Evolutionary conservation across 2,329 filamentous ascomycete species (phyloP), one percentile per base, ranked within the genome.

Genomic region (Rutstroemia sp.): DNA sequence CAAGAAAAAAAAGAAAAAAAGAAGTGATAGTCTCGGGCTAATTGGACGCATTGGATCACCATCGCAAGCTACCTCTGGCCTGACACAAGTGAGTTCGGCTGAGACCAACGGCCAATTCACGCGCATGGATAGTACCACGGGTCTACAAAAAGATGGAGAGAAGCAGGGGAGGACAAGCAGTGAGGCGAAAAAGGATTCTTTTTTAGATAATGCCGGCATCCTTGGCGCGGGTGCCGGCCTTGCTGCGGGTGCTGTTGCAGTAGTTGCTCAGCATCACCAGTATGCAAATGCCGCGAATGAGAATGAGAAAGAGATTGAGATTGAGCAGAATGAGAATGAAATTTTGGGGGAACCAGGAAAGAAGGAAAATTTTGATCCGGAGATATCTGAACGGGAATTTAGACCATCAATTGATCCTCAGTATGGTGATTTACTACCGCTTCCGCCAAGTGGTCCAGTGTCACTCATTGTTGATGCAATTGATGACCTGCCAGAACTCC

Each of bases 121-220:
- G 38, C 57, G 58, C 27, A 34, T 56, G 46, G 62, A 66, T 53
- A 42, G 57, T 12, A 63, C 64, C 21, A 54, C 59, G 38, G 60
- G 56, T 8, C 46, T 44, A 23, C 50, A 58, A 51, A 64, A 63
- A 45, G 62, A 67, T 56, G 60, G 56, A 30, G 65, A 67, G 44
- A 65, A 59, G 51, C 67, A 64, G 57, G 65, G 67, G 51, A 63
- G 60, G 44, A 58, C 60, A 48, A 64, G 63, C n/a, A 62, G 60
- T 57, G 64, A 60, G 49, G 63, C 63, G 17, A 66, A 67, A 52
- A 73, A 74, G 70, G 71, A 78, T 73, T 81, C 81, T 85, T 85
- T 86, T 84, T 84, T 85, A 85, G 83, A 73, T 85, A 82, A 80
- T 77, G 80, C 83, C 82, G 82, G 75, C 78, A 85, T 78, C 78